Evolutionary conservation across 148 eudicot species (phyloP), one percentile per base, ranked within the genome.

Genomic region (Amaranthus hypochondriacus): DNA sequence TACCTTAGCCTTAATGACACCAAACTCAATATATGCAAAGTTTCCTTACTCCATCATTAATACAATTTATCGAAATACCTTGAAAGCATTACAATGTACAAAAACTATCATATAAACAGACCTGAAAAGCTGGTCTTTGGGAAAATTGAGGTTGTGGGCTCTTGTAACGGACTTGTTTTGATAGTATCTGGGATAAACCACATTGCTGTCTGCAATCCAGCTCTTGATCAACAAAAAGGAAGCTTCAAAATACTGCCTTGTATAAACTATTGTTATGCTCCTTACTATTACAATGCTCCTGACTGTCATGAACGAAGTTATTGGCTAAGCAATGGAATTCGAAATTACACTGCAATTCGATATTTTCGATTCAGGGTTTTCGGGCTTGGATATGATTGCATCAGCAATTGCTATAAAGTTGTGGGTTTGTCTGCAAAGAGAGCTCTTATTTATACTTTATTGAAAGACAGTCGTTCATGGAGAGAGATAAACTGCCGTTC

Each of bases 171-270:
- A 10, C 47, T 73, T 14, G 13, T 64, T 44, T 54, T 73, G 62
- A 73, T 73, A 1, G 18, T 64, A 63, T 53, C 62, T 64, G 62
- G 70, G 42, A 7, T 14, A 11, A 39, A 54, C 62, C 76, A 73
- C 66, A 53, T 73, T 54, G 76, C 62, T 2, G 43, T 73, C 48
- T 73, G 61, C 56, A 73, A 73, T 51, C 76, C 76, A 42, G 62
- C 76, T 14, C 43, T 73, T 7, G 62, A 73, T 9, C 61, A 64
- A 57, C 52, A 54, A 8, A 60, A 10, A 0, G 69, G 62, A 3
- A 39, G 47, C 42, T 73, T 54, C 53, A 73, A 73, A 54, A 14
- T 73, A 48, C 28, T 73, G 54, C 76, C 76, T 8, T 73, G 69
- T 43, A 52, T 73, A 39, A 42, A 1, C 7, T 53, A 42, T 48